A percentile compares a stretch with the other conserved stretches of the same genome.
Evolutionary conservation across 345 rosid genomes (phyloP).

Genomic region (Lepidium aucheri): DNA sequence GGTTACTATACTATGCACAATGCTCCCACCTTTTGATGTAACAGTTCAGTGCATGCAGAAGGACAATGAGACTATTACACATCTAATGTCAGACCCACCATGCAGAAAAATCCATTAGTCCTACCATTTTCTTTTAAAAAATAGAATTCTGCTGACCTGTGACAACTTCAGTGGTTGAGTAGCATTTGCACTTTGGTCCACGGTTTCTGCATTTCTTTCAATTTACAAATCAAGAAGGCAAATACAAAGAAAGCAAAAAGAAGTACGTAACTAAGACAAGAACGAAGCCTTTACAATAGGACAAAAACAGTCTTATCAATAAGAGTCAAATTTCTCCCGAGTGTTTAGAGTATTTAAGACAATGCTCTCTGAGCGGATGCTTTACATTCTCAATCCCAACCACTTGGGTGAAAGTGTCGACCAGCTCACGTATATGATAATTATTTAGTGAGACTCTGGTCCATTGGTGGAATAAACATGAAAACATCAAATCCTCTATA

Average conservation of each 20-base stretch:
- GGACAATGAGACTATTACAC: neutral
- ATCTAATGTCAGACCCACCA: neutral
- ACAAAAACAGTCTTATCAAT: neutral
- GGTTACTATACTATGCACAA: neutral
- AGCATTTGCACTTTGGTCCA: constrained; percentile 37
- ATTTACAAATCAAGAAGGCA: constrained; percentile 8
- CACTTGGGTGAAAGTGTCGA: neutral
- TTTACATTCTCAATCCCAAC: neutral
- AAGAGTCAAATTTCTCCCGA: neutral
- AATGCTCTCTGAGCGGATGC: neutral
- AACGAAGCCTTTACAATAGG: neutral
- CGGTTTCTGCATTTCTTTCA: constrained; percentile 30
- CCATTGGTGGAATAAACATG: neutral
- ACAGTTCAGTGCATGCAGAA: constrained; percentile 3
- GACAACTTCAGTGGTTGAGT: constrained; percentile 43
- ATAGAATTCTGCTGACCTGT: neutral
- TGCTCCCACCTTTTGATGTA: constrained; percentile 6
- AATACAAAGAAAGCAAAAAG: neutral
- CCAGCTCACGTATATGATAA: neutral
- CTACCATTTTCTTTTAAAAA: neutral
- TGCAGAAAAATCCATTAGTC: neutral
- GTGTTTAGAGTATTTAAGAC: too few species aligned
- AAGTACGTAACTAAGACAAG: neutral
- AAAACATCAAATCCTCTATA: too few species aligned
- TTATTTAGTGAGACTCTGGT: neutral